These are phyloP conservation scores for Pichia cactophila DNA, from an alignment of 1,139 yeast genomes.

Conservation along the genomic window DNA sequence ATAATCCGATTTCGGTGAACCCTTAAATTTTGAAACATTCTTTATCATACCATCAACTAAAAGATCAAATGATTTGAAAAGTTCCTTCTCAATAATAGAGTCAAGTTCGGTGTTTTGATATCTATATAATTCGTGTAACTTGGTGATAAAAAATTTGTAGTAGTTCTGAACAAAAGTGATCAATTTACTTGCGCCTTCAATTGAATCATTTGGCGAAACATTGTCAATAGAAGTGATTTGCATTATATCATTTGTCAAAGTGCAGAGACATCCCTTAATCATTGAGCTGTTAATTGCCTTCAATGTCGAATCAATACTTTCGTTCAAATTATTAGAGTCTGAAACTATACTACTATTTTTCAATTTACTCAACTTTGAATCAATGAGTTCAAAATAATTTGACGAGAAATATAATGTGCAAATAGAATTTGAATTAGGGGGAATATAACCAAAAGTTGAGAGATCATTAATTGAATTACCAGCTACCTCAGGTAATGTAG, in stretches of 20 bases:
- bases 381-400: slow-evolving; percentile 30
- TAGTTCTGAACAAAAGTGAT: slow-evolving; percentile 38
- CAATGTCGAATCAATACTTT: slow-evolving; percentile 16
- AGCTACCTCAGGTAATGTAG: slow-evolving; percentile 6
- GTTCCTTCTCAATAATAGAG: slow-evolving; percentile 40
- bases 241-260: slow-evolving; percentile 20
- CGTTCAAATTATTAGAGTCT: slow-evolving; percentile 32
- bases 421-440: slow-evolving; percentile 53
- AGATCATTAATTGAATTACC: slow-evolving; percentile 20
- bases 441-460: slow-evolving; percentile 45
- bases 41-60: slow-evolving; percentile 44
- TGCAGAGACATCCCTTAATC: slow-evolving; percentile 22
- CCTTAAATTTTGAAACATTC: slow-evolving; percentile 31
- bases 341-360: slow-evolving; percentile 18
- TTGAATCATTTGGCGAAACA: slow-evolving; percentile 21
- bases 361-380: slow-evolving; percentile 20
- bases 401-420: slow-evolving; percentile 40
- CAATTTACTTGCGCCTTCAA: slow-evolving; percentile 41
- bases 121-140: slow-evolving; percentile 15
- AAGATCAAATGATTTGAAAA: slow-evolving; percentile 43
- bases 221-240: slow-evolving; percentile 20
- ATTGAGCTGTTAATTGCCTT: slow-evolving; percentile 20
- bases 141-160: slow-evolving; percentile 26
- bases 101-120: slow-evolving; percentile 21
- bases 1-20: slow-evolving; percentile 17